Percentiles rank a stretch among this genome's conserved stretches.
These are phyloP conservation scores for Pisolithus microcarpus DNA, from an alignment of 768 basidiomycete species.

Conservation along the genomic window DNA sequence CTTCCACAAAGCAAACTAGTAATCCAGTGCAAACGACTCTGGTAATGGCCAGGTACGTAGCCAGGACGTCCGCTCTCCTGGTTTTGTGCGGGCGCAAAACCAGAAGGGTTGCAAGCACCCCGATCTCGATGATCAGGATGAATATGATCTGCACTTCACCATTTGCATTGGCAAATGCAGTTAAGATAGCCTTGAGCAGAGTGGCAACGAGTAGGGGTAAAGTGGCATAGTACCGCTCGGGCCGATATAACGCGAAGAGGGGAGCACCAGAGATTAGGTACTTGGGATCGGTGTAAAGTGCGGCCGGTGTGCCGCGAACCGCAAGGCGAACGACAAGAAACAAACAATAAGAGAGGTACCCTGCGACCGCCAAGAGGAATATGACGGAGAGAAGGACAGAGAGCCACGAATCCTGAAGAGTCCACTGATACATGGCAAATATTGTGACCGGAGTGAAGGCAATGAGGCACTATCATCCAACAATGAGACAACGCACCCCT, in stretches of 20 bases:
- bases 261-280: conserved; percentile 44
- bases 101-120: conserved; percentile 47
- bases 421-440: conserved; percentile 89
- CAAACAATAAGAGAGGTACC: conserved; percentile 42
- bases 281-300: conserved; percentile 30
- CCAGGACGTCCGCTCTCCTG: conserved; percentile 64
- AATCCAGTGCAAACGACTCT: conserved; percentile 65
- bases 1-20: conserved; percentile 70
- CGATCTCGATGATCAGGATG: conserved; percentile 58
- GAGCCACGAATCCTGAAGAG: conserved; percentile 81
- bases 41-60: conserved; percentile 56
- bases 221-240: conserved; percentile 63
- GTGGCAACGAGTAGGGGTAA: conserved; percentile 47
- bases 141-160: conserved; percentile 65
- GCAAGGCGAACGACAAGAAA: conserved; percentile 45
- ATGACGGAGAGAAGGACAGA: conserved; percentile 74
- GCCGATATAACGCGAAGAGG: conserved; percentile 60
- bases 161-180: conserved; percentile 53
- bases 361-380: conserved; percentile 45
- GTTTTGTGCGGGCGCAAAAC: conserved; percentile 58
- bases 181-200: conserved; percentile 65
- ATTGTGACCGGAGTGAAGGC: conserved; percentile 62
- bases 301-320: conserved; percentile 31
- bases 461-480: conserved; percentile 45
- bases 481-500: conserved; percentile 1